These are phyloP conservation scores for Coprinopsis cinerea DNA, from an alignment of 768 basidiomycete genomes.

Conservation along the genomic window DNA sequence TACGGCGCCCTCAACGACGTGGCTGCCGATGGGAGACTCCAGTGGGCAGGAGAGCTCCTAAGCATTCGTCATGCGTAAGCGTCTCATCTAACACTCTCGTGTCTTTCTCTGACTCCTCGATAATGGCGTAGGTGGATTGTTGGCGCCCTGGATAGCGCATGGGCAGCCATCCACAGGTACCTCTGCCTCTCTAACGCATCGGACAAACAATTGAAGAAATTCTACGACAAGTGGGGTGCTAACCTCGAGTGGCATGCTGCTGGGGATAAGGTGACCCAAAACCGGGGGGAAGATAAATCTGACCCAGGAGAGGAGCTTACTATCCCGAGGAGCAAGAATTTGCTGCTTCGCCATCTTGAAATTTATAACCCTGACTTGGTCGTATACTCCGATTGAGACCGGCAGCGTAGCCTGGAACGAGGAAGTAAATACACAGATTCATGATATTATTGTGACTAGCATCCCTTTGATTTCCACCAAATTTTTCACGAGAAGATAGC, in stretches of 20 bases:
- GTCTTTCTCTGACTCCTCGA: background rate
- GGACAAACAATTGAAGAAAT: conserved; percentile 15
- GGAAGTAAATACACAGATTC: too few species aligned
- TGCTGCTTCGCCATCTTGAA: too few species aligned
- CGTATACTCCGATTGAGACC: too few species aligned
- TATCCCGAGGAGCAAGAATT: too few species aligned
- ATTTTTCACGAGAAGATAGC: too few species aligned
- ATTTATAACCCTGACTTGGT: too few species aligned
- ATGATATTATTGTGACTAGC: too few species aligned
- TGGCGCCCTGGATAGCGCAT: conserved; percentile 19
- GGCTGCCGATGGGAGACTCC: conserved; percentile 18
- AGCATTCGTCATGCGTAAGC: conserved; percentile 25
- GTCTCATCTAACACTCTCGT: background rate
- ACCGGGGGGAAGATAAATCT: too few species aligned
- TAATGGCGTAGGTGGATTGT: conserved; percentile 14
- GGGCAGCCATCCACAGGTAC: conserved; percentile 15
- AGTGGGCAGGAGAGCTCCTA: conserved; percentile 33
- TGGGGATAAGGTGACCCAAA: background rate
- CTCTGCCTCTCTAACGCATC: conserved; percentile 16
- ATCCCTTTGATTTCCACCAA: too few species aligned
- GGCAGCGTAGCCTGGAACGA: too few species aligned
- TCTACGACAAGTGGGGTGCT: conserved; percentile 11
- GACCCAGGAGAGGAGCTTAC: too few species aligned
- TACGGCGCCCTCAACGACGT: conserved; percentile 18
- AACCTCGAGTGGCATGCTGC: conserved; percentile 7